Evolutionary conservation across 345 rosid species (phyloP).

Genomic region (Cardamine chenopodiifolia): DNA sequence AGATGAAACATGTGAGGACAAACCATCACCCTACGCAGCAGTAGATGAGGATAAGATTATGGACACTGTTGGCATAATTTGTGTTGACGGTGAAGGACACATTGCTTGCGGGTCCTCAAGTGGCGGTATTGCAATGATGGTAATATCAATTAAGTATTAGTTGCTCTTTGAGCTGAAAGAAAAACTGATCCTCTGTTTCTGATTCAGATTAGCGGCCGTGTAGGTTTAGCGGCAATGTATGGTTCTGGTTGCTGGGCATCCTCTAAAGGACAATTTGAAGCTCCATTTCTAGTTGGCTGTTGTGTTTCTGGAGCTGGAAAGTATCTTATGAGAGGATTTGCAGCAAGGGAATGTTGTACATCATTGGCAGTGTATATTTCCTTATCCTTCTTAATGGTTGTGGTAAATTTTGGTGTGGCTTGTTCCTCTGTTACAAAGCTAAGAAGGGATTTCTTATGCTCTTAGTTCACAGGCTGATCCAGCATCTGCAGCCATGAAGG

Average conservation of each 20-base stretch:
- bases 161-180: background rate
- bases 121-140: constrained; percentile 96
- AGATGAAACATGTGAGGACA: constrained; percentile 42
- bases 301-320: constrained; percentile 96
- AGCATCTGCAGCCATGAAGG: constrained; percentile 83
- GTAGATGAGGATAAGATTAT: constrained; percentile 58
- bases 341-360: constrained; percentile 86
- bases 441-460: constrained; percentile 9
- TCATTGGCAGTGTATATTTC: constrained; percentile 66
- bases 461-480: constrained; percentile 88
- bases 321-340: constrained; percentile 88
- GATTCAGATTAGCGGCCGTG: constrained; percentile 82
- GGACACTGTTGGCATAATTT: constrained; percentile 96
- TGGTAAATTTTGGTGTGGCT: background rate
- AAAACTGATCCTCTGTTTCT: background rate
- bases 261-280: constrained; percentile 67
- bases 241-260: constrained; percentile 99
- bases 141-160: constrained; percentile 30
- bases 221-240: constrained; percentile 88
- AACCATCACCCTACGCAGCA: constrained; percentile 1
- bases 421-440: constrained; percentile 20
- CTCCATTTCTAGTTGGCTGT: constrained; percentile 73
- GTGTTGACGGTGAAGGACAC: constrained; percentile 81
- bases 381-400: constrained; percentile 1
- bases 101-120: constrained; percentile 91